Base-by-base conservation (phyloP, 2,329 filamentous ascomycete species). In the Aspergillus hiratsukae region DNA sequence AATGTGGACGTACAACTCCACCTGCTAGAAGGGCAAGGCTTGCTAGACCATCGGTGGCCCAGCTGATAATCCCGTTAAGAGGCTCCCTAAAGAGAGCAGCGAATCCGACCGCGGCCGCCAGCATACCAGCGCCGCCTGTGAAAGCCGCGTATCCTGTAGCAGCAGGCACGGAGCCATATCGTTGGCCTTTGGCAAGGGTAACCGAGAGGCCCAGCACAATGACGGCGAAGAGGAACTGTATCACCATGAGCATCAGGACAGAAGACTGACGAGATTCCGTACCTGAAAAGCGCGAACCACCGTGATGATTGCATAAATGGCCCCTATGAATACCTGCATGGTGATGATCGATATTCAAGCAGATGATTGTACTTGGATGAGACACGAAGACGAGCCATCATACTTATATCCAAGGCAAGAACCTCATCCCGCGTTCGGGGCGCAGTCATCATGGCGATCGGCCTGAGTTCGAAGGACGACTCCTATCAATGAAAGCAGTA, bases 161-260 rank as follows among this genome's bases (percentile, higher is more conserved):
- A 3, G 64, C 43, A 3, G 65, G 66, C 3, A 63, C 58, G 1
- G 53, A 55, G 7, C 56, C 55, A 21, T 53, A 7, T 23, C 52
- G 19, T 54, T 68, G 64, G 7, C 59, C 58, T 21, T 55, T 64
- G 9, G 64, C 61, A 19, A 68, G 57, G 19, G 55, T 45, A 43
- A 67, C 54, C 4, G 61, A 66, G 27, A 69, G 49, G 28, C 60
- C 61, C 43, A 68, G 60, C 49, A 67, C 60, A 35, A 67, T 46
- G 48, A 64, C 25, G 14, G 58, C 60, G 52, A 63, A 64, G n/a
- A 63, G 19, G 28, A 58, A 37, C 65, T 67, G 49, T 56, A 19
- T 14, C 14, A 41, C 11, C 6, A 41, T 17, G 17, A n/a, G 7
- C 3, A 41, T 19, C 6, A n/a, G n/a, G 14, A 19, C 14, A 17